Evolutionary conservation across 176 grass and related monocot genomes (phyloP), one percentile per base, ranked within the genome.

Genomic region (Musa itinerans): DNA sequence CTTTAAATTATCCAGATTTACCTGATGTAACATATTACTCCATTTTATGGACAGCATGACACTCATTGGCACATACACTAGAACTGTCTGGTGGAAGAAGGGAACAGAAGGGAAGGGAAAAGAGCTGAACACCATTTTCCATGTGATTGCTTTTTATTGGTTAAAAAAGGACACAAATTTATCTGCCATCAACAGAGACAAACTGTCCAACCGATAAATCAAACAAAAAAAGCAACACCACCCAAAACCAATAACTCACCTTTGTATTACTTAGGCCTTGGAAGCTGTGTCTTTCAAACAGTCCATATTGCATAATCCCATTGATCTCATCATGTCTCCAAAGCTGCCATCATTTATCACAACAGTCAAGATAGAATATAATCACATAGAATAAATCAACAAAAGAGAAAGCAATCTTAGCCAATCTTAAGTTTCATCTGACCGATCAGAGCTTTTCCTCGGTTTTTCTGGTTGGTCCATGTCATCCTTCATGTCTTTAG

Each of bases 371-470:
- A 78, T 64, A 52, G 10, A 72, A 80, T 43, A 43, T 43, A 43
- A 6, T 25, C 3, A 81, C 9, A 83, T 9, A 61, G 51, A 24
- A 29, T 68, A 69, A 53, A 79, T 50, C 1, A 80, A 75, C 2
- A 50, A 2, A 75, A 48, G 34, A 79, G 49, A 12, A 25, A 70
- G 63, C 11, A 87, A 57, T 71, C 13, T 53, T 29, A 78, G 69
- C 24, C 29, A 50, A 59, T 73, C 11, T 51, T 17, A 80, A 64
- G 69, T 50, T 64, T 73, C 12, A 63, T 63, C 87, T 58, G 67
- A 98, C 94, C 86, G 83, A 52, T 98, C 94, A 53, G 91, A 80
- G 77, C 94, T 98, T 81, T 93, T 98, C 84, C 90, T 98, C 78
- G 94, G 94, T 78, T 91, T 91, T 17, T 91, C 88, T 48, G 63